Base-by-base conservation (phyloP, 2,329 filamentous ascomycete species). In the Ophiocordyceps robertsii region DNA sequence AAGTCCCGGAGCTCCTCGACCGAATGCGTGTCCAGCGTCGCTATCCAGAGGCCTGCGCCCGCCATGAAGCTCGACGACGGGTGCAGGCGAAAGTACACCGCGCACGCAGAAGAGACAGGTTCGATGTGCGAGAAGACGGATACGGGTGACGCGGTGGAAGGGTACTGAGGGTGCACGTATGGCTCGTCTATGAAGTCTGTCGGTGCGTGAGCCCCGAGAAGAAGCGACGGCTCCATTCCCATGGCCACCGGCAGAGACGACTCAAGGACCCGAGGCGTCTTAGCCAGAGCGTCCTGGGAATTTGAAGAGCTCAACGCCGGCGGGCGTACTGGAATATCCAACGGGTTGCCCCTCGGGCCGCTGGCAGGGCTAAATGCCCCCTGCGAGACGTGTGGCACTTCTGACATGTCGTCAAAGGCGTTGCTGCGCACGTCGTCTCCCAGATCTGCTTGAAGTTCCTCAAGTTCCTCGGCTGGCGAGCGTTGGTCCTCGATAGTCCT, bases 71-170 rank as follows among this genome's bases (percentile, higher is more conserved):
- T 70, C 4, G 80, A 84, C n/a, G 70, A 67, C 1, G 75, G 72
- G 49, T 83, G 74, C 6, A 85, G 68, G n/a, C 80, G 77, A 49
- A 89, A 73, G 60, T 79, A 87, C 12, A 84, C 71, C 3, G 79
- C 70, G 36, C 78, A 71, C 1, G 54, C 49, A 11, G 51, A 41
- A 11, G 54, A 42, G 12, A 53, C 38, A 2, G 55, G 43, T 8
- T 46, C 44, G 8, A 50, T 44, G 37, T 48, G 46, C 32, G 51
- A 54, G 43, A 51, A 58, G 17, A 53, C 51, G 14, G 53, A 41
- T 33, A 47, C 47, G 14, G 52, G 39, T 4, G 55, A 37, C 29
- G 53, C 42, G 11, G 56, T 39, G 13, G 52, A 39, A 14, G 50
- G 38, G 36, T 54, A 54, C 16, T 56, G 58, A 14, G 57, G 57